Evolutionary conservation across 805 yeast genomes (phyloP).

Genomic region (Blastobotrys attinorum): DNA sequence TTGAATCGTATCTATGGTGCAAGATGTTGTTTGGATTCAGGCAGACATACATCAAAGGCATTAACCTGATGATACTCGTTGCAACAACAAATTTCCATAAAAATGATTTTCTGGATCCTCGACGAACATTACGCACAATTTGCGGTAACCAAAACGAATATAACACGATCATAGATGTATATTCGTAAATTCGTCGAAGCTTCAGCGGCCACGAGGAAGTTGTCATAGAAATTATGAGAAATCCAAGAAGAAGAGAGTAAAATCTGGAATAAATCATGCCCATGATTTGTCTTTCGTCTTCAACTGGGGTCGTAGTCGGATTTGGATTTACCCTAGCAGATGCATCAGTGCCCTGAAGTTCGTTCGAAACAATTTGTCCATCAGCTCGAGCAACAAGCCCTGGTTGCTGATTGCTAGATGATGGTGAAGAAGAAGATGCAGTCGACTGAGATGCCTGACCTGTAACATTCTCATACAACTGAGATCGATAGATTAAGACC

Average conservation of each 20-base stretch:
- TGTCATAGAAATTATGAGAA: conserved; percentile 50
- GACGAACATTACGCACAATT: conserved; percentile 63
- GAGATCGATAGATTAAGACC: conserved; percentile 58
- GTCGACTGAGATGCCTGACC: conserved; percentile 44
- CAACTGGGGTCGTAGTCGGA: conserved; percentile 19
- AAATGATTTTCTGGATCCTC: conserved; percentile 62
- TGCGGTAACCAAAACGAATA: conserved; percentile 89
- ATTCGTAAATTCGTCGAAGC: conserved; percentile 51
- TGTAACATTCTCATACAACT: conserved; percentile 33
- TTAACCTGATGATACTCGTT: conserved; percentile 50
- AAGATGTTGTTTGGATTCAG: conserved; percentile 50
- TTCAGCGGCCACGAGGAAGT: conserved; percentile 56
- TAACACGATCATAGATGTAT: conserved; percentile 39
- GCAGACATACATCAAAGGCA: conserved; percentile 61
- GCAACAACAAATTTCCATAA: conserved; percentile 72
- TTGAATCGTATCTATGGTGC: conserved; percentile 56
- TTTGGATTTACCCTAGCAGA: conserved; percentile 4
- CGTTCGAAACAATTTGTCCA: conserved; percentile 9
- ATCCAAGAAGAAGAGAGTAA: conserved; percentile 44
- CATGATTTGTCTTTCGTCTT: conserved; percentile 48
- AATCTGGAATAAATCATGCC: conserved; percentile 53
- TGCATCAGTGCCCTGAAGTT: no score
- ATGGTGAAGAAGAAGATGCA: no score
- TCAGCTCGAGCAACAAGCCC: conserved; percentile 22
- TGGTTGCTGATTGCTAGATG: background rate